Evolutionary conservation across 768 basidiomycete species (phyloP).

Genomic region (Boletus pseudo-olivaceus): DNA sequence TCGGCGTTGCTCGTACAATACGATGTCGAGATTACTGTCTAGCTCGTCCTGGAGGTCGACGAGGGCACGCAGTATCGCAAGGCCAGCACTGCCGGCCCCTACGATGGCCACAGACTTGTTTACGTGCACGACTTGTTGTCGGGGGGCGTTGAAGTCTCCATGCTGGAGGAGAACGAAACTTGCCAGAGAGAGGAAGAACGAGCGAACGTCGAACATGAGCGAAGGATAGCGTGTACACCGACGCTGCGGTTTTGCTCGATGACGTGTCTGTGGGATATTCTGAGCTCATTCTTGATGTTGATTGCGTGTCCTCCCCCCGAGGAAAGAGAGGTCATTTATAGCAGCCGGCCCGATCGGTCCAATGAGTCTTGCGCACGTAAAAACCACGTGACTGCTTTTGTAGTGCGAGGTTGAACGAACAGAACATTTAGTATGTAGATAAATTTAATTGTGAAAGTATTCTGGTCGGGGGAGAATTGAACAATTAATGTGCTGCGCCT

Average conservation of each 20-base stretch:
- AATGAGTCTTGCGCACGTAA: no score
- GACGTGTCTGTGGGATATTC: background rate
- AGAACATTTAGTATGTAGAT: no score
- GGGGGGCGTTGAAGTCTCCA: background rate
- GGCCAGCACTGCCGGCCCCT: constrained; percentile 55
- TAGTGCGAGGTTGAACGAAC: no score
- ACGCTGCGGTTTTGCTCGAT: no score
- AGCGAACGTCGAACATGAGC: constrained; percentile 12
- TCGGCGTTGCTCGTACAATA: constrained; percentile 50
- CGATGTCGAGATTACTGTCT: constrained; percentile 42
- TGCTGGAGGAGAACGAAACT: constrained; percentile 8
- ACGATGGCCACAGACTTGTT: constrained; percentile 53
- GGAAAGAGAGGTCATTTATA: background rate
- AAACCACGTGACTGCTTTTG: no score
- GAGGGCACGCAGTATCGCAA: constrained; percentile 49
- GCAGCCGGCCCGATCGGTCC: background rate
- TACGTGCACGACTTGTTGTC: background rate
- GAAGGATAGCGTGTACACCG: background rate
- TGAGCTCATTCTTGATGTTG: background rate
- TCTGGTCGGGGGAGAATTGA: no score
- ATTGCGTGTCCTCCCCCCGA: background rate
- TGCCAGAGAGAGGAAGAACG: constrained; percentile 7
- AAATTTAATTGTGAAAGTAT: no score
- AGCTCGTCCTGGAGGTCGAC: constrained; percentile 43
- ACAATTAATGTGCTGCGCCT: constrained; percentile 24